Percentiles rank a stretch among this genome's conserved stretches.
Evolutionary conservation across 2,329 filamentous ascomycete genomes (phyloP).

Genomic region (Diaporthe citri): DNA sequence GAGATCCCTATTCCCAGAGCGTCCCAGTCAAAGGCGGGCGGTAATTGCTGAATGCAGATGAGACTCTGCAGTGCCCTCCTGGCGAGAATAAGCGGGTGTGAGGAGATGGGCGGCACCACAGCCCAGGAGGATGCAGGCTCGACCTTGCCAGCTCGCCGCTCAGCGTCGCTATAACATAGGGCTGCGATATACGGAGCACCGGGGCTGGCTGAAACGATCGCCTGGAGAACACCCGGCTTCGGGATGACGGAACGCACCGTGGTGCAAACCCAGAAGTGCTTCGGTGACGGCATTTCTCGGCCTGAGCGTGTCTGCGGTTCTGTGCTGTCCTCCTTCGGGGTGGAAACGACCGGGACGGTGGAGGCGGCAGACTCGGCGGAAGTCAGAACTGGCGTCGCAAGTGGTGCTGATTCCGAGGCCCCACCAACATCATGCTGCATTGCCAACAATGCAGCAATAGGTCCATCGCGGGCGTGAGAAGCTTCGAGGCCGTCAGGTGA

Average conservation of each 20-base stretch:
- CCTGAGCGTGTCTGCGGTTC: slow-evolving; percentile 6
- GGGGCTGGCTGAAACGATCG: slow-evolving; percentile 46
- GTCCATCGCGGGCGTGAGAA: slow-evolving; percentile 47
- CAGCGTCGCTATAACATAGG: slow-evolving; percentile 49
- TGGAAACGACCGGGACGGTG: slow-evolving; percentile 3
- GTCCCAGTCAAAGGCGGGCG: slow-evolving; percentile 48
- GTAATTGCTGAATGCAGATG: slow-evolving; percentile 60
- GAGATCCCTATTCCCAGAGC: slow-evolving; percentile 46
- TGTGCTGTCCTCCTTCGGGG: slow-evolving; percentile 3
- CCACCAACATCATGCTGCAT: slow-evolving; percentile 41
- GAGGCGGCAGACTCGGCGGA: slow-evolving; percentile 40
- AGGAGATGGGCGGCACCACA: slow-evolving; percentile 49
- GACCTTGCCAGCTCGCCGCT: slow-evolving; percentile 48
- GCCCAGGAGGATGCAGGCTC: slow-evolving; percentile 45
- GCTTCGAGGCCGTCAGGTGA: slow-evolving; percentile 47
- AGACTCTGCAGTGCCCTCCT: slow-evolving; percentile 60
- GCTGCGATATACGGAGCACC: slow-evolving; percentile 48
- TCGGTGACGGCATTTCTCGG: slow-evolving; percentile 44
- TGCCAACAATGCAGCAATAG: slow-evolving; percentile 48
- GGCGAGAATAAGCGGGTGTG: slow-evolving; percentile 63
- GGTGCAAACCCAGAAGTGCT: slow-evolving; percentile 49
- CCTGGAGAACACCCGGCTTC: slow-evolving; percentile 49
- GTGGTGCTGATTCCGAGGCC: slow-evolving; percentile 39
- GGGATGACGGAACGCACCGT: slow-evolving; percentile 51
- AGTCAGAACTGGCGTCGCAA: slow-evolving; percentile 40